A percentile compares a stretch with the other conserved stretches of the same genome.
phyloP scores from a whole-genome alignment of 2,329 filamentous ascomycete genomes.

The Exophiala oligosperma region DNA sequence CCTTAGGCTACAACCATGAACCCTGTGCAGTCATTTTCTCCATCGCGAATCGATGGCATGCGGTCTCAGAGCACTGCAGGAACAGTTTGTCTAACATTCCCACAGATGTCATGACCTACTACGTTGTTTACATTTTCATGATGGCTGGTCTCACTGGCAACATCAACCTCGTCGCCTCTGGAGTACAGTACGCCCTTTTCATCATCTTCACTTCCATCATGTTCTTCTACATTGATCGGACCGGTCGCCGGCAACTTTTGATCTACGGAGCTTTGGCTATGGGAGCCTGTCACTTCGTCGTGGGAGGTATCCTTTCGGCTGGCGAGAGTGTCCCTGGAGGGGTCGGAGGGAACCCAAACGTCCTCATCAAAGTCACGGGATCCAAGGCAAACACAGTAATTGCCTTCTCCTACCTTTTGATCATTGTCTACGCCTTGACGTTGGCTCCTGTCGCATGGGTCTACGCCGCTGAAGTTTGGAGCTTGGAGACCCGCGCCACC shows the following conservation, averaged over 20 bases:
- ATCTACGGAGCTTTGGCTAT: constrained; percentile 47
- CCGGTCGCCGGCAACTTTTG: constrained; percentile 49
- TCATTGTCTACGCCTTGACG: constrained; percentile 64
- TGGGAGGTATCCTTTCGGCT: constrained; percentile 46
- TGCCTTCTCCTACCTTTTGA: constrained; percentile 64
- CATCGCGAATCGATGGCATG: neutral
- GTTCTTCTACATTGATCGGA: constrained; percentile 44
- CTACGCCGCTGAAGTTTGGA: constrained; percentile 66
- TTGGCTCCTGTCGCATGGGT: constrained; percentile 65
- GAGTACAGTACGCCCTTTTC: constrained; percentile 36
- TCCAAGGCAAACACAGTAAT: constrained; percentile 62
- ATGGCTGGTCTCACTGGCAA: constrained; percentile 40
- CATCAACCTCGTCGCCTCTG: constrained; percentile 35
- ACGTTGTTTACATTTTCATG: constrained; percentile 40
- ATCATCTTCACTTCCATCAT: constrained; percentile 33
- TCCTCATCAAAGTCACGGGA: constrained; percentile 55
- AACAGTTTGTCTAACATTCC: neutral
- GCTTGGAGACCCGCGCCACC: constrained; percentile 59
- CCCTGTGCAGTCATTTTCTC: neutral
- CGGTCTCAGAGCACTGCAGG: too few relatives aligned
- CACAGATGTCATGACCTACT: constrained; percentile 34
- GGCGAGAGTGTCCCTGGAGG: constrained; percentile 46
- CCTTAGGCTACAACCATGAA: neutral
- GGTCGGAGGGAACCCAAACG: constrained; percentile 51
- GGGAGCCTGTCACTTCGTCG: constrained; percentile 49